Conservation (phyloP, 1,139 yeast genomes). For the Diutina neorugosa region DNA sequence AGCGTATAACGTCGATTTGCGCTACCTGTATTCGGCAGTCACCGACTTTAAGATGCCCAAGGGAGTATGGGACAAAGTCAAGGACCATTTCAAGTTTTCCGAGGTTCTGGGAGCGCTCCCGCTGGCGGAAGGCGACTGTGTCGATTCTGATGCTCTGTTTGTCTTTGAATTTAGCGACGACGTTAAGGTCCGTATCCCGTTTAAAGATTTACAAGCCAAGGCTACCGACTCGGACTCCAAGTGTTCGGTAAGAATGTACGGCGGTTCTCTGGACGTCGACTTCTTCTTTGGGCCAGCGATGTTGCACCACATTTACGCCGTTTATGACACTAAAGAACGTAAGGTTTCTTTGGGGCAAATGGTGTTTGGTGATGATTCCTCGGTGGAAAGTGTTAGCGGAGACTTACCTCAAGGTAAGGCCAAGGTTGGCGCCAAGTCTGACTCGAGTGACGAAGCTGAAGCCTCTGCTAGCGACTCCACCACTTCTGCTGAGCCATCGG, state of each 20-base stretch:
- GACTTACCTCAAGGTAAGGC: background rate
- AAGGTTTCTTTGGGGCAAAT: constrained; percentile 1
- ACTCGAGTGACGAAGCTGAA: too few species aligned
- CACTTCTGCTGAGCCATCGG: background rate
- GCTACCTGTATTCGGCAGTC: background rate
- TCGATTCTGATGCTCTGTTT: background rate
- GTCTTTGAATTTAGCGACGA: background rate
- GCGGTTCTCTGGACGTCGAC: background rate
- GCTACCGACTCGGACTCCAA: background rate
- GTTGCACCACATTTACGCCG: background rate
- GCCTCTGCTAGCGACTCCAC: background rate
- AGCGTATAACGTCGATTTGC: background rate
- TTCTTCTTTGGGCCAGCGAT: constrained; percentile 4
- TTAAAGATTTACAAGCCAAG: background rate
- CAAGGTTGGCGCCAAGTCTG: background rate
- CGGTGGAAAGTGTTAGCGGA: background rate
- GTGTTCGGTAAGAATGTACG: constrained; percentile 2
- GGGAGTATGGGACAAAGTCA: background rate
- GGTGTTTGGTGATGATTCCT: background rate
- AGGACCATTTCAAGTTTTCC: background rate
- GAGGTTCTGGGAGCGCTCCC: background rate
- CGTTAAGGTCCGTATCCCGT: background rate
- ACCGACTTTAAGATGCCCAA: constrained; percentile 3
- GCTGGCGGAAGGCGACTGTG: background rate
- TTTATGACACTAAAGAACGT: background rate